Base-by-base conservation (phyloP, 805 yeast species). In the Saccharomycopsis sp. region DNA sequence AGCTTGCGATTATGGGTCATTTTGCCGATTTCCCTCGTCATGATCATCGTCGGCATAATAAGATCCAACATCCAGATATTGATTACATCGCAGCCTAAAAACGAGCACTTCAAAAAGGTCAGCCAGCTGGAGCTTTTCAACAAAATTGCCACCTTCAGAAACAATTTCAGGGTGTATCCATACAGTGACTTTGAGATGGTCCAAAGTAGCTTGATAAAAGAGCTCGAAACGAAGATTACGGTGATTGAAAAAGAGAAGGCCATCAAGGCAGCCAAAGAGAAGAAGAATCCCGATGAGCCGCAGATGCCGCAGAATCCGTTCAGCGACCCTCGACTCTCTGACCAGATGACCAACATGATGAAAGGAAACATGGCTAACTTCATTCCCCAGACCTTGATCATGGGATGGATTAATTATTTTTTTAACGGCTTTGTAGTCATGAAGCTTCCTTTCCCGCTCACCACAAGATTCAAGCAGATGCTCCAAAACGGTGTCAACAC, bases 371-470 rank as follows among this genome's bases (percentile, higher is more conserved):
- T 90, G 63, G 85, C 92, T 68, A 89, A 84, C 71, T 89, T 85
- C 69, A 81, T 91, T 19, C 97, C 98, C 1, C 98, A 94, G 73
- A 89, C 97, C 0, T 70, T 92, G 47, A 87, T 92, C 63, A 92
- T 94, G 97, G 90, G 91, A 67, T 94, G 97, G 97, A 93, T 93
- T 61, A 89, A 89, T 67, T 88, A 84, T 67, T 92, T 93, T 73
- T 94, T 90, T 71, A 89, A 93, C 14, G 97, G 97, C 0, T 90
- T 91, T 63, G 85, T 92, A 15, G 81, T 90, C 54, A 87, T 87
- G 87, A 83, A 83, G 68, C 75, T 94, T 56, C 99, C 99, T 17
- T 94, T 94, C 74, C 96, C 97, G 1, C 74, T 94, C 58, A 94
- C 98, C 0, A 78, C 84, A 35, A 84, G 92, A 60, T 94, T 94